phyloP scores from a whole-genome alignment of 2,329 filamentous ascomycete genomes.

The Xylariaceae sp. region DNA sequence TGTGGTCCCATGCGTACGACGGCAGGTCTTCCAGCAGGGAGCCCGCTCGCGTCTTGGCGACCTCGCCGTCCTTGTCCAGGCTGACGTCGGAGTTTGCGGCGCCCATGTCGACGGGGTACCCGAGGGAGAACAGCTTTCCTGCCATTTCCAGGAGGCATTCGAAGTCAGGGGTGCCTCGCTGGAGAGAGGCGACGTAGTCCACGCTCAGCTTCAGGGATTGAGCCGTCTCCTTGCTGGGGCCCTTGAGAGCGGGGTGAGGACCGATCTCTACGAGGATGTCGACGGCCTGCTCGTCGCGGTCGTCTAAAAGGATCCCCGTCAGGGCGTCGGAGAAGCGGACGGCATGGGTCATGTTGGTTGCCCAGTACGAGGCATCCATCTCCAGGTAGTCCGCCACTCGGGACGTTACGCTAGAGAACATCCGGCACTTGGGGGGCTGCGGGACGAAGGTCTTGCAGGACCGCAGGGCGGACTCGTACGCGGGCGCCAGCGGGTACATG shows the following conservation, averaged over 20 bases:
- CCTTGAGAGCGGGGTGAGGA: constrained; percentile 40
- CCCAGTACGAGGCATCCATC: constrained; percentile 32
- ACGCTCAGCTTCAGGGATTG: neutral
- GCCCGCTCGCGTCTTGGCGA: neutral
- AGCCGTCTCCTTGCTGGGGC: constrained; percentile 32
- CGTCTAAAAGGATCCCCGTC: constrained; percentile 18
- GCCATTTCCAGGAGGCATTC: neutral
- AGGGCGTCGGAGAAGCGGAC: constrained; percentile 41
- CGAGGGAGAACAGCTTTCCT: neutral
- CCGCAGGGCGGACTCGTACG: constrained; percentile 7
- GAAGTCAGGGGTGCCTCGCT: neutral
- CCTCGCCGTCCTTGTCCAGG: neutral
- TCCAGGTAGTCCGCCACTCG: neutral
- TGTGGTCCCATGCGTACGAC: neutral
- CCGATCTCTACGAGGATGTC: constrained; percentile 38
- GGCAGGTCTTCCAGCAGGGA: neutral
- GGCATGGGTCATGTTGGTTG: constrained; percentile 38
- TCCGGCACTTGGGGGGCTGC: neutral
- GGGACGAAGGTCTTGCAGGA: neutral
- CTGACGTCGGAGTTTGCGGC: neutral
- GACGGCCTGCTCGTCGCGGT: constrained; percentile 18
- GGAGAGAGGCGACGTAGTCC: constrained; percentile 29
- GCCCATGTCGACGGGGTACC: neutral
- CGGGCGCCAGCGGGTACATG: constrained; percentile 7
- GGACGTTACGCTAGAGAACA: constrained; percentile 2